Evolutionary conservation across 2,329 filamentous ascomycete genomes (phyloP).

Genomic region (Diatrype stigma): DNA sequence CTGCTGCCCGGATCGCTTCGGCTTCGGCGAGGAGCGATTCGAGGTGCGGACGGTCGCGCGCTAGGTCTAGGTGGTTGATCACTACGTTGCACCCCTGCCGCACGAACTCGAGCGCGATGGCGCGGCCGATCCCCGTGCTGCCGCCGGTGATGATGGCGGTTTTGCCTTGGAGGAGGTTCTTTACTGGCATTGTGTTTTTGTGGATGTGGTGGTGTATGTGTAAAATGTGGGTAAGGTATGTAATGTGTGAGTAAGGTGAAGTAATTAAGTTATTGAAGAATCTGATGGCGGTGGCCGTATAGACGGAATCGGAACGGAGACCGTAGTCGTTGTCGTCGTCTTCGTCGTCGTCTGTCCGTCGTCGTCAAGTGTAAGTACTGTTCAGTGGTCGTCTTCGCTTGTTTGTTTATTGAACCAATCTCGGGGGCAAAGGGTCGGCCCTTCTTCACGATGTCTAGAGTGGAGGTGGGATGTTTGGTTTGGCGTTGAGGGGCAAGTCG

Average conservation of each 20-base stretch:
- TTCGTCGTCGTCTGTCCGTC: no score
- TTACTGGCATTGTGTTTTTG: conserved; percentile 34
- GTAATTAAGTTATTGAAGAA: no score
- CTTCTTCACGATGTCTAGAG: no score
- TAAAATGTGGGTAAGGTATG: neutral
- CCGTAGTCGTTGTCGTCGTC: no score
- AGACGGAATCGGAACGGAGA: no score
- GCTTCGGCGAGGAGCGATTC: conserved; percentile 50
- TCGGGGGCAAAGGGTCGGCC: no score
- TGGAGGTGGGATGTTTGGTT: no score
- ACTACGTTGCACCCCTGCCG: conserved; percentile 73
- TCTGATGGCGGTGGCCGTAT: no score
- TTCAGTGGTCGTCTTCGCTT: no score
- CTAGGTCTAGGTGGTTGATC: conserved; percentile 71
- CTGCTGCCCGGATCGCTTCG: conserved; percentile 37
- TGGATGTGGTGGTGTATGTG: neutral
- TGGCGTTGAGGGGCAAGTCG: no score
- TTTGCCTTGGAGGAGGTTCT: conserved; percentile 64
- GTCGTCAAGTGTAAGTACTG: no score
- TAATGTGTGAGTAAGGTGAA: neutral
- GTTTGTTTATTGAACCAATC: no score
- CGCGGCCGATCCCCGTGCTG: conserved; percentile 80
- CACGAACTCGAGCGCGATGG: conserved; percentile 76
- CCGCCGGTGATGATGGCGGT: conserved; percentile 84
- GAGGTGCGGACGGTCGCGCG: conserved; percentile 47